A percentile compares a stretch with the other conserved stretches of the same genome.
Evolutionary conservation across 345 rosid genomes (phyloP).

Genomic region (Salix purpurea): DNA sequence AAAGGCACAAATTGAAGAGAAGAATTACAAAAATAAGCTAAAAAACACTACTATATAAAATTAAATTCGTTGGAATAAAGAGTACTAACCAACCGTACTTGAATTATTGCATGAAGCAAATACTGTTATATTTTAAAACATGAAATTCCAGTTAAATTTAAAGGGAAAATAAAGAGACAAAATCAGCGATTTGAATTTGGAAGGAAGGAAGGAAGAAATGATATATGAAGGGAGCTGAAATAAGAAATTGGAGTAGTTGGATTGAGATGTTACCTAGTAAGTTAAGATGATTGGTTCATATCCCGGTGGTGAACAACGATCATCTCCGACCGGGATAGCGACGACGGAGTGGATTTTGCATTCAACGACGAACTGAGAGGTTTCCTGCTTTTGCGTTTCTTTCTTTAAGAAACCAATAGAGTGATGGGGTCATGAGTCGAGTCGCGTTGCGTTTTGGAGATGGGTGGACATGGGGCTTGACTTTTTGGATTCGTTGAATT

Average conservation of each 20-base stretch:
- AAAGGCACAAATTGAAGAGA: no score
- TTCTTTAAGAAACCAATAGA: not conserved
- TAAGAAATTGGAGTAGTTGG: not conserved
- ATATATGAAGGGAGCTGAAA: not conserved
- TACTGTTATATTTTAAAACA: no score
- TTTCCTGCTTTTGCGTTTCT: not conserved
- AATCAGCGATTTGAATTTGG: not conserved
- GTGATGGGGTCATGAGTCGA: no score
- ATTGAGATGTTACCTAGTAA: not conserved
- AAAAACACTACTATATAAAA: not conserved
- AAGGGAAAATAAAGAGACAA: not conserved
- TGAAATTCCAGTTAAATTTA: not conserved
- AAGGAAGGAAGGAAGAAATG: not conserved
- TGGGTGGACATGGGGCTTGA: no score
- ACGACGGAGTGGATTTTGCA: not conserved
- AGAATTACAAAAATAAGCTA: not conserved
- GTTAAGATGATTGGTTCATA: not conserved
- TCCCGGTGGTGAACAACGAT: not conserved
- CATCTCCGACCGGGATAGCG: not conserved
- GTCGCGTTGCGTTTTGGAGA: no score
- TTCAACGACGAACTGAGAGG: not conserved
- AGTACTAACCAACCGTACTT: not conserved
- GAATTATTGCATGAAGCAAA: not conserved
- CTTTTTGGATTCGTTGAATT: no score
- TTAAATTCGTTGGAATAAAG: not conserved